Base-by-base conservation (phyloP, 192 early-diverging fungal species). In the Cetraspora pellucida region DNA sequence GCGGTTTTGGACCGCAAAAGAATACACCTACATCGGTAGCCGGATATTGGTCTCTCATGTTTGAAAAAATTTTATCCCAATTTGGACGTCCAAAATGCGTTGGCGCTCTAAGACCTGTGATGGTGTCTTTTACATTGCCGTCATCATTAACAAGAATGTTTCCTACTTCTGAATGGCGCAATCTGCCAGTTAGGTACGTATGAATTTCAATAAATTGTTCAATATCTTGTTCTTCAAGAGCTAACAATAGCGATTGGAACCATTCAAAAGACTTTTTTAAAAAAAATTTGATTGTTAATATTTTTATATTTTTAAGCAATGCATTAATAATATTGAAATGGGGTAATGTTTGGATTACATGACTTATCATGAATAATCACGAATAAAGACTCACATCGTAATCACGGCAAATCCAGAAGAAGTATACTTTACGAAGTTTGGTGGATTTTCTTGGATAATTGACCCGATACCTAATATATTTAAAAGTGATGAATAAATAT, bases 331-430 rank as follows among this genome's bases (percentile, higher is more conserved):
- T 69, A 17, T 16, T 77, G 16, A 79, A 25, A 74, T 37, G 17
- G 52, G 13, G 6, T 19, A 61, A 37, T 31, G 21, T 9, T 25
- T 59, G 43, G n/a, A 43, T 73, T 27, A n/a, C n/a, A 60, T 74
- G 63, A 30, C 4, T 19, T n/a, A n/a, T n/a, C n/a, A n/a, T n/a
- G n/a, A n/a, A n/a, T n/a, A n/a, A n/a, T n/a, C n/a, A n/a, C n/a
- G n/a, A n/a, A n/a, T n/a, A n/a, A 54, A 54, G 16, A 54, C 46
- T 55, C 55, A 72, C 70, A 28, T 82, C 79, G 45, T 84, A 89
- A 77, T 95, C 94, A 45, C 94, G 89, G 75, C 87, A 89, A 19
- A 91, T 81, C 94, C 94, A 95, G 78, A 94, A 88, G 74, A 95
- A 88, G 75, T 92, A 93, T 13, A 91, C 89, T 75, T 93, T 95